These are phyloP conservation scores for Chlorella sp. DNA, from an alignment of 139 green algal genomes.

Conservation along the genomic window DNA sequence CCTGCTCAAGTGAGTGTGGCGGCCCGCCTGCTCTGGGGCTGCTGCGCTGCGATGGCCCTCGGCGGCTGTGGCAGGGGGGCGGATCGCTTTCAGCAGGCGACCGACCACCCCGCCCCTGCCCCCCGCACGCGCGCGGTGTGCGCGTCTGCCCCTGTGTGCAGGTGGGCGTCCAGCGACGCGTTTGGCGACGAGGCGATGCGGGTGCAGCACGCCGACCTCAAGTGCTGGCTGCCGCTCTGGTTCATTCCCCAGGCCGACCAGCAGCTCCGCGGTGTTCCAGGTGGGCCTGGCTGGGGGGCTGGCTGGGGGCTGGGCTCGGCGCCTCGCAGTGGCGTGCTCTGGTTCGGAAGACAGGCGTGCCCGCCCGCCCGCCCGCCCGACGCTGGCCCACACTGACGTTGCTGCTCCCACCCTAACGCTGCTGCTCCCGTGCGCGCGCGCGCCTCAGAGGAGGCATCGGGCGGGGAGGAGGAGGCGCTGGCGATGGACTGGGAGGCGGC, in stretches of 20 bases:
- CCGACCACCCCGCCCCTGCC: too few species aligned
- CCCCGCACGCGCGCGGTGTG: too few species aligned
- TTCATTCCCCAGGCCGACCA: constrained; percentile 5
- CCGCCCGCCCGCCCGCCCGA: too few species aligned
- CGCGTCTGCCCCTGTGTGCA: too few species aligned
- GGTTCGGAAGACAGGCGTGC: too few species aligned
- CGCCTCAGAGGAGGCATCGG: too few species aligned
- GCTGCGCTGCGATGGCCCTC: too few species aligned
- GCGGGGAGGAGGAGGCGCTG: too few species aligned
- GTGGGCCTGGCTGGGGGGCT: background rate
- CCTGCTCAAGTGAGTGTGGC: constrained; percentile 18
- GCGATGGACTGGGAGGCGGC: constrained; percentile 14
- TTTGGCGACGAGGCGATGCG: background rate
- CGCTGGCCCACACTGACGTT: too few species aligned
- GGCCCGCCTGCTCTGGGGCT: background rate
- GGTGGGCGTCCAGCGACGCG: background rate
- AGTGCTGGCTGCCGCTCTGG: constrained; percentile 43
- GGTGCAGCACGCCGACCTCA: constrained; percentile 6
- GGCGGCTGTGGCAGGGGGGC: too few species aligned
- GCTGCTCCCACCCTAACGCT: too few species aligned
- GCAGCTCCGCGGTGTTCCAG: background rate
- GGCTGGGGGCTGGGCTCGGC: background rate
- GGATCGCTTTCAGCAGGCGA: background rate
- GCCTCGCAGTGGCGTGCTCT: background rate
- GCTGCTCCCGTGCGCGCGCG: too few species aligned